Conservation (phyloP, 805 yeast genomes). For the Yarrowia porcina region DNA sequence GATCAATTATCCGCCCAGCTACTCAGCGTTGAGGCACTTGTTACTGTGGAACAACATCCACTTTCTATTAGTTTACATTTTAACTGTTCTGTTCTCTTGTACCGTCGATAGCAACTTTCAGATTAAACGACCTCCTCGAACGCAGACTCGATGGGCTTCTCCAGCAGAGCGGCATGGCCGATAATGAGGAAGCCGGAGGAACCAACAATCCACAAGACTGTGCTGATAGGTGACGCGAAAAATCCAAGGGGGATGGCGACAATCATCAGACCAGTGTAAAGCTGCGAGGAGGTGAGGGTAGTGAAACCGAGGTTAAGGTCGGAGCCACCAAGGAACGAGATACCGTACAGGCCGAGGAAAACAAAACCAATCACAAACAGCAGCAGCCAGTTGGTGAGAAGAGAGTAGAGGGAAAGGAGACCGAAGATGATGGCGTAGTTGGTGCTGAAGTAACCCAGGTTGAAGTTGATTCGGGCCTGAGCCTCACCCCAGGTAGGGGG, state of each 20-base stretch:
- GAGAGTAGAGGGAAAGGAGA: constrained; percentile 73
- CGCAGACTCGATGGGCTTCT: constrained; percentile 92
- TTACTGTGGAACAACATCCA: not conserved
- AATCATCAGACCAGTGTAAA: constrained; percentile 77
- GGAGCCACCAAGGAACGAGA: constrained; percentile 73
- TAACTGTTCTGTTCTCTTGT: constrained; percentile 1
- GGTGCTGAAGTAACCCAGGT: constrained; percentile 80
- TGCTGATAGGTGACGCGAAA: constrained; percentile 83
- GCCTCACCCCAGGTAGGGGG: constrained; percentile 87
- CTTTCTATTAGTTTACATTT: constrained; percentile 23
- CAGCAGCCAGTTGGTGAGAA: constrained; percentile 79
- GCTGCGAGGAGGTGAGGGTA: constrained; percentile 67
- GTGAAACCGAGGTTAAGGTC: constrained; percentile 72
- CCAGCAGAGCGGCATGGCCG: constrained; percentile 86
- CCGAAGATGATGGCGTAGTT: constrained; percentile 77
- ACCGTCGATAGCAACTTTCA: not conserved
- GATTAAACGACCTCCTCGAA: constrained; percentile 59
- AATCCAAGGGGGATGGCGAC: constrained; percentile 79
- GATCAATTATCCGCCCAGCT: too few species aligned
- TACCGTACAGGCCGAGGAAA: constrained; percentile 71
- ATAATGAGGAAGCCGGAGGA: constrained; percentile 75
- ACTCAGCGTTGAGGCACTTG: not conserved
- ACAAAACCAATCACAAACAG: constrained; percentile 78
- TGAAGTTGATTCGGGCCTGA: constrained; percentile 84
- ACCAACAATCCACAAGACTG: constrained; percentile 88